These are phyloP conservation scores for Sarocladium oryzae DNA, from an alignment of 2,329 filamentous ascomycete species.

Conservation along the genomic window DNA sequence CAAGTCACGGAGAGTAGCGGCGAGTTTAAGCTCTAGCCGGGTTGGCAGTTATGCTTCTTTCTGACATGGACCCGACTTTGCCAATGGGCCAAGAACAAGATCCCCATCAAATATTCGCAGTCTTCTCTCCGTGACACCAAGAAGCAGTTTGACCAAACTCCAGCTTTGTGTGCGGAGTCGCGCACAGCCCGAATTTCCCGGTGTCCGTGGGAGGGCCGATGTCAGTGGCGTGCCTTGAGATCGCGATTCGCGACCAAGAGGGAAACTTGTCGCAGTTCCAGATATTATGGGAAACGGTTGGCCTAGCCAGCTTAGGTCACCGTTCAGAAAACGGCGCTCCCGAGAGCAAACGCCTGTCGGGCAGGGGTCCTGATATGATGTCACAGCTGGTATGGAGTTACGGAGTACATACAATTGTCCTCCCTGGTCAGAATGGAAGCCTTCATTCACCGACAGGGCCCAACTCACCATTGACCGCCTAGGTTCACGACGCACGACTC, in stretches of 20 bases:
- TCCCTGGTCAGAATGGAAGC: not conserved
- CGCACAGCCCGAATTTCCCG: not conserved
- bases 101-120: not conserved
- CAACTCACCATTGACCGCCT: no score
- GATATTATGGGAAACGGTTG: no score
- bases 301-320: not conserved
- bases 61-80: not conserved
- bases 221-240: constrained; percentile 6
- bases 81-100: not conserved
- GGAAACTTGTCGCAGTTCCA: no score
- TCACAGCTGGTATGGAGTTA: not conserved
- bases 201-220: constrained; percentile 19
- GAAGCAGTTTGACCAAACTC: no score
- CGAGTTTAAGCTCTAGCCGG: constrained; percentile 5
- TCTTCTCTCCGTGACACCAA: not conserved
- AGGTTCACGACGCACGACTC: no score
- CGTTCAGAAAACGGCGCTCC: not conserved
- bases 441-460: not conserved
- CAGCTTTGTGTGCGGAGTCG: not conserved
- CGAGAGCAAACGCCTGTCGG: no score
- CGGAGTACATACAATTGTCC: not conserved
- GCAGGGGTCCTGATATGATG: no score
- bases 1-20: not conserved
- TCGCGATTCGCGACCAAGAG: not conserved
- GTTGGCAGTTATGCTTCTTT: constrained; percentile 8